These are phyloP conservation scores for Rhodotorula sp. DNA, from an alignment of 1,284 basidiomycete genomes.

Conservation along the genomic window DNA sequence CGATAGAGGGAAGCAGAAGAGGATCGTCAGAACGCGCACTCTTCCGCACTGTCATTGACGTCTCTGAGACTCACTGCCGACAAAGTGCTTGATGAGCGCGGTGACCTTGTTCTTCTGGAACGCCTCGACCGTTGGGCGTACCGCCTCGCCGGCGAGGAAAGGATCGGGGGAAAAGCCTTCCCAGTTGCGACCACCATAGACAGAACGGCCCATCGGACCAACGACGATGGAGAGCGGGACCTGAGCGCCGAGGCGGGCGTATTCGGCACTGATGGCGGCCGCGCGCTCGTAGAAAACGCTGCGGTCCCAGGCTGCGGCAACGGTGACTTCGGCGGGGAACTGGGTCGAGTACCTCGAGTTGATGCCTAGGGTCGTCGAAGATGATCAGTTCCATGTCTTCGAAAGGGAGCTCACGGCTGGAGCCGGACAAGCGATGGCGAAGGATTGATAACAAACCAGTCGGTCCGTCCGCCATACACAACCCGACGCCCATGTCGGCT, in stretches of 20 bases:
- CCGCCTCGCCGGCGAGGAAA: slow-evolving; percentile 5
- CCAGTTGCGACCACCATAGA: slow-evolving; percentile 67
- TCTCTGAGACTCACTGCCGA: slow-evolving; percentile 28
- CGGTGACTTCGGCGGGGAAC: slow-evolving; percentile 53
- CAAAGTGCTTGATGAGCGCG: slow-evolving; percentile 25
- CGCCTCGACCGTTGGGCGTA: slow-evolving; percentile 45
- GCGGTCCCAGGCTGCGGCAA: slow-evolving; percentile 54
- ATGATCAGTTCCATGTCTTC: too few relatives aligned
- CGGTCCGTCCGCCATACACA: background rate
- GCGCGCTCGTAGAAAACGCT: slow-evolving; percentile 53
- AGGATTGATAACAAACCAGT: background rate
- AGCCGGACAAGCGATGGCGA: too few relatives aligned
- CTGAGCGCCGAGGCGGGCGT: slow-evolving; percentile 68
- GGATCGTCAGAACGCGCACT: too few relatives aligned
- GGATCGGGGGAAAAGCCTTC: slow-evolving; percentile 66
- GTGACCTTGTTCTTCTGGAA: slow-evolving; percentile 69
- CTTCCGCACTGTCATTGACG: too few relatives aligned
- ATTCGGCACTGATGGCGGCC: slow-evolving; percentile 54
- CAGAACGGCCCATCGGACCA: slow-evolving; percentile 9
- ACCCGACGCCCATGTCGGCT: background rate
- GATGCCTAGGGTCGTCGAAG: background rate
- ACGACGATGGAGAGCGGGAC: slow-evolving; percentile 55
- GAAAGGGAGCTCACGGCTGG: too few relatives aligned
- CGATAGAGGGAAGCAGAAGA: too few relatives aligned
- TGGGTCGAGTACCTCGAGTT: slow-evolving; percentile 18